Evolutionary conservation across 73 alveolate genomes (phyloP).

Genomic region (Tetrahymena elliotti): DNA sequence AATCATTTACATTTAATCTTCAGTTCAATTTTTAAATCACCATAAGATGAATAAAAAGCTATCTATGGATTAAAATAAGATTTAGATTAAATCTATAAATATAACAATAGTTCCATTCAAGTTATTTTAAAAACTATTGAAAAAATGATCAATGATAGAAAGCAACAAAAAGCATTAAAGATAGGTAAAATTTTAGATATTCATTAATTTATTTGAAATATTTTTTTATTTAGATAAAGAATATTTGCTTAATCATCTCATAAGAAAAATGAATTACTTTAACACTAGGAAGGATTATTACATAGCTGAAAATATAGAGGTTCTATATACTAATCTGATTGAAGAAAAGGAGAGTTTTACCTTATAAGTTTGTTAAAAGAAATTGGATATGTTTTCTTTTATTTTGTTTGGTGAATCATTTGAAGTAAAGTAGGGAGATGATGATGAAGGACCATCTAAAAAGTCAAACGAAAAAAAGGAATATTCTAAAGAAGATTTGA

Average conservation of each 20-base stretch:
- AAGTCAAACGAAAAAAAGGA: neutral
- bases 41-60: neutral
- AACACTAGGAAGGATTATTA: neutral
- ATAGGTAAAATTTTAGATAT: neutral
- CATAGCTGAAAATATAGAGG: neutral
- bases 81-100: neutral
- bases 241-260: neutral
- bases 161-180: neutral
- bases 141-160: neutral
- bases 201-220: neutral
- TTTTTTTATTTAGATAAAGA: neutral
- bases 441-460: neutral
- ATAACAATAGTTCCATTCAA: neutral
- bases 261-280: neutral
- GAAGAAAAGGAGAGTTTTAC: neutral
- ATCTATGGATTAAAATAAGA: neutral
- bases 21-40: neutral
- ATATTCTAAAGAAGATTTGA: neutral
- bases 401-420: neutral
- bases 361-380: neutral
- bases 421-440: neutral
- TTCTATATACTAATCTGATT: neutral
- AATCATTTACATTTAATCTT: neutral
- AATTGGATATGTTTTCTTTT: neutral
- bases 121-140: neutral